Evolutionary conservation across 1,284 basidiomycete genomes (phyloP).

Genomic region (Leccinum pallidistipes): DNA sequence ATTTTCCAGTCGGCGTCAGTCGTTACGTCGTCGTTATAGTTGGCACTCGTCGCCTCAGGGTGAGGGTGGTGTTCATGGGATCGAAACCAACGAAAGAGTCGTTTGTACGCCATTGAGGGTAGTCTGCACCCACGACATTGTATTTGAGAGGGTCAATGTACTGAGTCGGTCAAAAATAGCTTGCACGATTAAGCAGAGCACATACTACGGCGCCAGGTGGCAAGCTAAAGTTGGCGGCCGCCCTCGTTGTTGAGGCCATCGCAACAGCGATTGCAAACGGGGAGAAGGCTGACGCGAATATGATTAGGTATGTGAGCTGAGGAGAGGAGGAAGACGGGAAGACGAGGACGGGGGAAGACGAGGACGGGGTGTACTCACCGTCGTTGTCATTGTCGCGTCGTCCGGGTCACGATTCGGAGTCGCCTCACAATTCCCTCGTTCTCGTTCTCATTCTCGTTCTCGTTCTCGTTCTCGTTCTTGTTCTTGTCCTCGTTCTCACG

Average conservation of each 20-base stretch:
- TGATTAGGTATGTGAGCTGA: background rate
- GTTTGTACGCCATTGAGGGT: conserved; percentile 36
- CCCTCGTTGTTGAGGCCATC: background rate
- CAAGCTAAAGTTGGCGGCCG: background rate
- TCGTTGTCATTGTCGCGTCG: no score
- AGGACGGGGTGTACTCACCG: no score
- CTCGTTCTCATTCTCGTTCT: no score
- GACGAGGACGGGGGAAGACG: no score
- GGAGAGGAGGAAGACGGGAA: no score
- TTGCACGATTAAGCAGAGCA: background rate
- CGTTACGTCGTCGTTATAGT: no score
- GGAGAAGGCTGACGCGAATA: background rate
- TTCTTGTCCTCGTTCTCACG: no score
- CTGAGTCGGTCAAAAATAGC: conserved; percentile 45
- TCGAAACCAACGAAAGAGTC: conserved; percentile 44
- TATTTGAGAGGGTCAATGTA: conserved; percentile 43
- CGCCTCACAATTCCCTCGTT: no score
- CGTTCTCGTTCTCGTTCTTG: no score
- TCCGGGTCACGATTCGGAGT: no score
- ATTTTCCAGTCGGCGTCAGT: no score
- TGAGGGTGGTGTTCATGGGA: conserved; percentile 39
- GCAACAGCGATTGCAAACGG: background rate
- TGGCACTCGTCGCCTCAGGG: no score
- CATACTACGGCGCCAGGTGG: conserved; percentile 21
- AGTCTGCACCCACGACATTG: conserved; percentile 43